Evolutionary conservation across 495 filamentous ascomycete species (phyloP).

Genomic region (Penicillium fimorum): DNA sequence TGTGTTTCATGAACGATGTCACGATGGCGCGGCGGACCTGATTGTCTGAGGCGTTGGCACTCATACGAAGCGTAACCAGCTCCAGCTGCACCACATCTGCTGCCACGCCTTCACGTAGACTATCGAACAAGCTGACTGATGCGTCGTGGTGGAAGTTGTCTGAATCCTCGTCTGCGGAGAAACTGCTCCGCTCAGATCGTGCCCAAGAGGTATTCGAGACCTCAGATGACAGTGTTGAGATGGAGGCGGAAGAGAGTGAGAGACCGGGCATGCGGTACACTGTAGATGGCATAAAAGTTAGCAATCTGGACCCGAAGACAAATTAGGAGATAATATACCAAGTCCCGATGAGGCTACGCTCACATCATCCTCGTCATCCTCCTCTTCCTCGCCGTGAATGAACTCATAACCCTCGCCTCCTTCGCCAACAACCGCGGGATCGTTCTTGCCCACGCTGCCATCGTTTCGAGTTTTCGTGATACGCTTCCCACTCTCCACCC

Average conservation of each 20-base stretch:
- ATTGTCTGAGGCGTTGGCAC: slow-evolving; percentile 81
- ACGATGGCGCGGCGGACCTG: slow-evolving; percentile 85
- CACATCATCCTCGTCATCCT: slow-evolving; percentile 44
- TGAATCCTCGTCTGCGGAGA: slow-evolving; percentile 59
- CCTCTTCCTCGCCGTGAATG: slow-evolving; percentile 45
- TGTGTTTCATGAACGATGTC: slow-evolving; percentile 77
- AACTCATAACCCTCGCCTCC: slow-evolving; percentile 50
- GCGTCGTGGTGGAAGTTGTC: slow-evolving; percentile 86
- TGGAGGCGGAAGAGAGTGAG: slow-evolving; percentile 72
- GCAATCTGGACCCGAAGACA: slow-evolving; percentile 23
- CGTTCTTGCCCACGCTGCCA: slow-evolving; percentile 45
- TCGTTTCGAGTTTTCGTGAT: slow-evolving; percentile 56
- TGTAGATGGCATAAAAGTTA: slow-evolving; percentile 25
- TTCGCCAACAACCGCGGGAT: slow-evolving; percentile 47
- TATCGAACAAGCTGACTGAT: slow-evolving; percentile 76
- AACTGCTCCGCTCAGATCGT: slow-evolving; percentile 52
- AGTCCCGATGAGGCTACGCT: slow-evolving; percentile 52
- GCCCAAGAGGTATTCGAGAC: slow-evolving; percentile 46
- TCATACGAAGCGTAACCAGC: slow-evolving; percentile 83
- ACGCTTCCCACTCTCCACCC: slow-evolving; percentile 48
- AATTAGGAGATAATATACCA: slow-evolving; percentile 35
- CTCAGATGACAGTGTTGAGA: slow-evolving; percentile 67
- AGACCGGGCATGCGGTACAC: slow-evolving; percentile 69
- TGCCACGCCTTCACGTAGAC: slow-evolving; percentile 68
- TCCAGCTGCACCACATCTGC: slow-evolving; percentile 88